These are phyloP conservation scores for Geranium brycei DNA, from an alignment of 345 rosid species.

Conservation along the genomic window DNA sequence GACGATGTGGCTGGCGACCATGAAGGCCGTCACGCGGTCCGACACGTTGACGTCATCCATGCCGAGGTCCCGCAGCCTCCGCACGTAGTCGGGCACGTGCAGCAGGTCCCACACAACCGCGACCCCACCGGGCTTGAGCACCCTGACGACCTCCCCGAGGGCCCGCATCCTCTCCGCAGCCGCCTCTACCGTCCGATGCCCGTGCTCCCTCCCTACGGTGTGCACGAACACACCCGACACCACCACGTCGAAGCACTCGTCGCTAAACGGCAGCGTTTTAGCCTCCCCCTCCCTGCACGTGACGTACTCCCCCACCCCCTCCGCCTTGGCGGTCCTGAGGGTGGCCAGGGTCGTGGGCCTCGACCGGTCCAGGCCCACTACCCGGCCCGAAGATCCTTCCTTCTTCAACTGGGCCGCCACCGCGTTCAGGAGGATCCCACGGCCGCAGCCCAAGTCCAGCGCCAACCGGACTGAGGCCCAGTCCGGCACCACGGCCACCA, in stretches of 20 bases:
- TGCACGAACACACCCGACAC: conserved; percentile 76
- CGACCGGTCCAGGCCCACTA: conserved; percentile 77
- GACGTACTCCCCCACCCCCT: conserved; percentile 94
- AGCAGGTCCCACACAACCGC: conserved; percentile 84
- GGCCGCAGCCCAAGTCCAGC: conserved; percentile 87
- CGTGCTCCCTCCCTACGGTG: conserved; percentile 77
- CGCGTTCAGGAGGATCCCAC: conserved; percentile 72
- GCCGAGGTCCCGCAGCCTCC: conserved; percentile 64
- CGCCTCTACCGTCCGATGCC: conserved; percentile 74
- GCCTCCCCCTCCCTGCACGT: conserved; percentile 90
- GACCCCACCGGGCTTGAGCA: conserved; percentile 62
- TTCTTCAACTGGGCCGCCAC: conserved; percentile 95
- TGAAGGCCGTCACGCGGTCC: conserved; percentile 77
- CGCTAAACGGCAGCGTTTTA: conserved; percentile 66
- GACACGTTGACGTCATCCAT: conserved; percentile 85
- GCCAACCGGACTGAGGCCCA: conserved; percentile 92
- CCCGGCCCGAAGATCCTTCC: conserved; percentile 85
- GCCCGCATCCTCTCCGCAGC: conserved; percentile 81
- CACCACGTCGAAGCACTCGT: conserved; percentile 85
- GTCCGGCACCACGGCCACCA: conserved; percentile 69
- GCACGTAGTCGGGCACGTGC: conserved; percentile 71
- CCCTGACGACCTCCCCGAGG: conserved; percentile 78
- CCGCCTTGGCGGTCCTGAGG: conserved; percentile 72
- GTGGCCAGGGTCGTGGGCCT: conserved; percentile 75
- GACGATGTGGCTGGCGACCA: conserved; percentile 84